phyloP scores from a whole-genome alignment of 495 filamentous ascomycete species.

The Viridothelium virens region DNA sequence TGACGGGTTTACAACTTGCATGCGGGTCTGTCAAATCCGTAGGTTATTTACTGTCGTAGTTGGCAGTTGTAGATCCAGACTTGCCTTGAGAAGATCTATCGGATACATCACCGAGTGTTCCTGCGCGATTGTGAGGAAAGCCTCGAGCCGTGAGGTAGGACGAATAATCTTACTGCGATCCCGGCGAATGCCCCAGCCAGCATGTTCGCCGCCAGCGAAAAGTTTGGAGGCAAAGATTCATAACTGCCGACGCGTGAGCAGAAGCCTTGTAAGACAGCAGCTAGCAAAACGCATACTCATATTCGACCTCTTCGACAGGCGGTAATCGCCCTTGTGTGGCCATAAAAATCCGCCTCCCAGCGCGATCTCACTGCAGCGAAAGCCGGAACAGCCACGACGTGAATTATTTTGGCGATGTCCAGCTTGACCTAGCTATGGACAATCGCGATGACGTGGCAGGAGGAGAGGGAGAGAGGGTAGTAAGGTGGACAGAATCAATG shows the following conservation, averaged over 20 bases:
- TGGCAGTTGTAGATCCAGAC: slow-evolving; percentile 24
- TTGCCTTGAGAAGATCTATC: slow-evolving; percentile 94
- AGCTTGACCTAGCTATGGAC: neutral
- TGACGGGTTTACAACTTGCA: slow-evolving; percentile 89
- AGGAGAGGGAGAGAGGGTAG: neutral
- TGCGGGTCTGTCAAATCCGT: slow-evolving; percentile 63
- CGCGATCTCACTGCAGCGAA: neutral
- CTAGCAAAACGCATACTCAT: slow-evolving; percentile 29
- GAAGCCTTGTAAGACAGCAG: neutral
- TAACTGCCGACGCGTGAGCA: slow-evolving; percentile 40
- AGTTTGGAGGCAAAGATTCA: slow-evolving; percentile 63
- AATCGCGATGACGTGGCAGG: neutral
- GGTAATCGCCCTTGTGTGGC: slow-evolving; percentile 33
- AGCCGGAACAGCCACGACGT: neutral
- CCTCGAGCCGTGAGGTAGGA: neutral
- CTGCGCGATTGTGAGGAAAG: slow-evolving; percentile 24
- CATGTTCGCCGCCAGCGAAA: slow-evolving; percentile 69
- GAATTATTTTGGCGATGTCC: neutral
- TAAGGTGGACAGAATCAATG: neutral
- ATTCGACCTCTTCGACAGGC: slow-evolving; percentile 31
- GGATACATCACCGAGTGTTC: slow-evolving; percentile 98
- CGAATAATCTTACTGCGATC: slow-evolving; percentile 64
- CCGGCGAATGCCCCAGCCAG: slow-evolving; percentile 92
- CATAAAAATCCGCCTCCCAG: slow-evolving; percentile 21
- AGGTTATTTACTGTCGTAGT: slow-evolving; percentile 25